phyloP scores from a whole-genome alignment of 208 protist genomes.

The Balamuthia mandrillaris region DNA sequence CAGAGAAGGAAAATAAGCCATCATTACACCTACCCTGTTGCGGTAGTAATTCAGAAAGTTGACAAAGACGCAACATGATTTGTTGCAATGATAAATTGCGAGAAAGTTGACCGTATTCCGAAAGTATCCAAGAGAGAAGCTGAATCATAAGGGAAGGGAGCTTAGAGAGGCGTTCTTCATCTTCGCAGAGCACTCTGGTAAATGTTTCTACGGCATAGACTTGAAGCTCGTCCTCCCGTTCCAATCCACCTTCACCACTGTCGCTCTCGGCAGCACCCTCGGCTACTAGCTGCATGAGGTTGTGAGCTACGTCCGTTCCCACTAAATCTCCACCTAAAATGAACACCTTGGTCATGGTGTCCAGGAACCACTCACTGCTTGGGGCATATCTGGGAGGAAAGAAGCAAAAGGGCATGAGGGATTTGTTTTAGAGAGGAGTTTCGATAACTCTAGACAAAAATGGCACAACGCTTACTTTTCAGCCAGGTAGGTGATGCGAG shows the following conservation, averaged over 20 bases:
- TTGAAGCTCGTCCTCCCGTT: conserved; percentile 73
- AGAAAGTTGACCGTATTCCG: conserved; percentile 86
- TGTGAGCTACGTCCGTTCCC: conserved; percentile 71
- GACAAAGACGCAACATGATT: not conserved
- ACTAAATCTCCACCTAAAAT: conserved; percentile 78
- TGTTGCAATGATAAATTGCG: conserved; percentile 26
- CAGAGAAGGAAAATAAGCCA: not conserved
- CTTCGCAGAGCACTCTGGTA: conserved; percentile 70
- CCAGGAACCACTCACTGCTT: conserved; percentile 75
- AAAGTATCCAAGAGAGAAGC: conserved; percentile 85
- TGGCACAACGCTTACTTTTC: conserved; percentile 73
- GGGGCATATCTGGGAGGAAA: conserved; percentile 54
- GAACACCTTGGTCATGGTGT: conserved; percentile 86
- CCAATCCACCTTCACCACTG: conserved; percentile 62
- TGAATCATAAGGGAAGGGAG: conserved; percentile 39
- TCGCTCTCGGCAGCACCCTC: conserved; percentile 66
- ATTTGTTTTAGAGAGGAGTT: not conserved
- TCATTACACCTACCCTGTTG: not conserved
- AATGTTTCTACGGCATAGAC: conserved; percentile 75
- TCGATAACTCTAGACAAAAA: conserved; percentile 62
- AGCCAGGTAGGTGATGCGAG: conserved; percentile 78
- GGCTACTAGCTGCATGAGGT: conserved; percentile 86
- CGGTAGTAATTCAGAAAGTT: not conserved
- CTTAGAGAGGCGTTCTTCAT: not conserved
- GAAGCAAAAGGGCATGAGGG: not conserved